Conservation (phyloP, 768 basidiomycete genomes). For the Fistulinella prunicolor region DNA sequence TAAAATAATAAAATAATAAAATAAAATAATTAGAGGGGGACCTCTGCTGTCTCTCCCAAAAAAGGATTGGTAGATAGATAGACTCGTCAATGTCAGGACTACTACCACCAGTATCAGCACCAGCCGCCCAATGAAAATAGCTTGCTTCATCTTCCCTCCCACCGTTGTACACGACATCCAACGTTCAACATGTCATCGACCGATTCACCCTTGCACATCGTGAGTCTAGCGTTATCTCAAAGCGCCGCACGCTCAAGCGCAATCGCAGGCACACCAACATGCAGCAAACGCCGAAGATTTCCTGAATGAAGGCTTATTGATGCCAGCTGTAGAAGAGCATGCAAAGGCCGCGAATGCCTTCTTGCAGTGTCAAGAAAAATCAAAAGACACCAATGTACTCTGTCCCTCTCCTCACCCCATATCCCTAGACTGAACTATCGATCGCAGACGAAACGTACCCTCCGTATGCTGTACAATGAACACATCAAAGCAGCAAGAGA, state of each 20-base stretch:
- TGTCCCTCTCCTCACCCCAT: slow-evolving; percentile 1
- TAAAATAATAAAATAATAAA: too few species aligned
- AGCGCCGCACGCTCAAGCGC: slow-evolving; percentile 1
- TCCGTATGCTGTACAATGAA: slow-evolving; percentile 72
- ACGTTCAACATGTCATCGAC: slow-evolving; percentile 33
- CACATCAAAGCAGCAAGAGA: slow-evolving; percentile 71
- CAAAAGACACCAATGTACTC: slow-evolving; percentile 68
- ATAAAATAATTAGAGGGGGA: too few species aligned
- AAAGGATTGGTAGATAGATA: too few species aligned
- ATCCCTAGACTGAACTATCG: slow-evolving; percentile 2
- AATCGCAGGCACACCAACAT: slow-evolving; percentile 73
- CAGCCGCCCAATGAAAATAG: slow-evolving; percentile 8
- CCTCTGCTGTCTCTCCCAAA: slow-evolving; percentile 12
- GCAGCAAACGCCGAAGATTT: slow-evolving; percentile 79
- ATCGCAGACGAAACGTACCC: slow-evolving; percentile 68
- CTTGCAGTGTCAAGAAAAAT: slow-evolving; percentile 66
- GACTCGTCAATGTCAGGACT: too few species aligned
- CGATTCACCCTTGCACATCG: slow-evolving; percentile 52
- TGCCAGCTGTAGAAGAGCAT: slow-evolving; percentile 73
- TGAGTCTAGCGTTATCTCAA: slow-evolving; percentile 28
- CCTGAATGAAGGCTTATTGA: slow-evolving; percentile 59
- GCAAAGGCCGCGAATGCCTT: slow-evolving; percentile 75
- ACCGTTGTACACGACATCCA: too few species aligned
- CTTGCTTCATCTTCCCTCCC: too few species aligned
- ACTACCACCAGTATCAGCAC: background rate